Conservation (phyloP, 2,329 filamentous ascomycete genomes). For the Aspergillus uvarum region DNA sequence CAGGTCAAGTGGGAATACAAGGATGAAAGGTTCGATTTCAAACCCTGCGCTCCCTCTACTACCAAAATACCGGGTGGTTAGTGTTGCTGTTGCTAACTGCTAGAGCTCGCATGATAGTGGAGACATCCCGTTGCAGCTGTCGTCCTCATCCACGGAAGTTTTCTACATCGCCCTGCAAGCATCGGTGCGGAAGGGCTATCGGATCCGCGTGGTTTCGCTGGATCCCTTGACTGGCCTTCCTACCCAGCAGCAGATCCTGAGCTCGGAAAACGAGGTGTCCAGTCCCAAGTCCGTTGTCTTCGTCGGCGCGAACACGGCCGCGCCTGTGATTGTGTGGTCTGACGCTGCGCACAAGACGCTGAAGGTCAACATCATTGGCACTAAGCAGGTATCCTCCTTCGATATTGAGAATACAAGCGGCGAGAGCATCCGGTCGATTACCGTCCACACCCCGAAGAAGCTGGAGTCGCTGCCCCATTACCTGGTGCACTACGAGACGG, state of each 20-base stretch:
- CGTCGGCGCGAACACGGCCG: slow-evolving; percentile 41
- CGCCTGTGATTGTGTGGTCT: slow-evolving; percentile 46
- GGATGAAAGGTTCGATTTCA: slow-evolving; percentile 53
- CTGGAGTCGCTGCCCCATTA: slow-evolving; percentile 76
- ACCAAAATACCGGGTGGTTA: neutral
- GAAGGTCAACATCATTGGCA: slow-evolving; percentile 48
- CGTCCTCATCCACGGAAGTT: slow-evolving; percentile 65
- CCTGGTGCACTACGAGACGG: slow-evolving; percentile 75
- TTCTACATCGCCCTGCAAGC: slow-evolving; percentile 75
- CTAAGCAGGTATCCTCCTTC: slow-evolving; percentile 41
- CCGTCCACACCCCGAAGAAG: slow-evolving; percentile 71
- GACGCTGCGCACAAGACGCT: slow-evolving; percentile 46
- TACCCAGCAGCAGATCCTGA: slow-evolving; percentile 68
- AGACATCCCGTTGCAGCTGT: slow-evolving; percentile 73
- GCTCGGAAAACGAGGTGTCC: slow-evolving; percentile 70
- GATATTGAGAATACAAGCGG: slow-evolving; percentile 42
- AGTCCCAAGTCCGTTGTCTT: slow-evolving; percentile 41
- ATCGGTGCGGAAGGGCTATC: slow-evolving; percentile 66
- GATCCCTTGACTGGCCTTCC: slow-evolving; percentile 72
- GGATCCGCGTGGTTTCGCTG: slow-evolving; percentile 71
- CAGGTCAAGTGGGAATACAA: slow-evolving; percentile 75
- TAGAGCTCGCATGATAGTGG: slow-evolving; percentile 45
- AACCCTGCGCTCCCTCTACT: neutral
- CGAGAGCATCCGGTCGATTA: slow-evolving; percentile 54
- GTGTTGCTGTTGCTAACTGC: neutral